A percentile compares a stretch with the other conserved stretches of the same genome.
Conservation (phyloP, 208 protist species). For the Porcisia deanei region DNA sequence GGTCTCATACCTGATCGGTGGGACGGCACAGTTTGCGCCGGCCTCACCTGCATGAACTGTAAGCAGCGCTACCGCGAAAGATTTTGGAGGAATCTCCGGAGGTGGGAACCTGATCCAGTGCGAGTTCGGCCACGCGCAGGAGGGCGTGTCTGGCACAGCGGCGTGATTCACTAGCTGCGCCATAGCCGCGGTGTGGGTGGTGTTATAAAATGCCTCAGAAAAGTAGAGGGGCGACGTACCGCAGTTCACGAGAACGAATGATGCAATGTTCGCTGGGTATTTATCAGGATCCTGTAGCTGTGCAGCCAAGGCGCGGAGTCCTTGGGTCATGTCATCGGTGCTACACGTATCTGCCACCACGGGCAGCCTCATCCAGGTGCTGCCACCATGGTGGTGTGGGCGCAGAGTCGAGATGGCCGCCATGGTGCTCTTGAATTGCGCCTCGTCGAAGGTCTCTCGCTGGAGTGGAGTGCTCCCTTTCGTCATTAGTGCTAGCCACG, state of each 20-base stretch:
- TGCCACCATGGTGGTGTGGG: background rate
- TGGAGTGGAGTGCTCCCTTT: conserved; percentile 38
- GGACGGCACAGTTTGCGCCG: background rate
- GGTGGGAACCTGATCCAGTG: conserved; percentile 52
- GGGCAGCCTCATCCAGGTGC: conserved; percentile 10
- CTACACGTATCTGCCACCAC: conserved; percentile 28
- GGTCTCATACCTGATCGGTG: conserved; percentile 40
- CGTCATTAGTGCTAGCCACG: conserved; percentile 39
- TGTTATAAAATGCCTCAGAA: conserved; percentile 22
- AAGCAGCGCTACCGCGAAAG: conserved; percentile 38
- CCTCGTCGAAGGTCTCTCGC: conserved; percentile 47
- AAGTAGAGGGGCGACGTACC: conserved; percentile 47
- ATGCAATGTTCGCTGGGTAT: conserved; percentile 7
- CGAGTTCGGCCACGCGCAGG: background rate
- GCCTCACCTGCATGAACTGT: background rate
- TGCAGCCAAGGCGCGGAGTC: conserved; percentile 19
- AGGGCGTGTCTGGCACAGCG: background rate
- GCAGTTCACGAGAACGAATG: conserved; percentile 48
- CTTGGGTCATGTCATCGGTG: conserved; percentile 34
- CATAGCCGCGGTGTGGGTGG: background rate
- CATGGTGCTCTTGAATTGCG: conserved; percentile 38
- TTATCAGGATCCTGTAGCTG: conserved; percentile 12
- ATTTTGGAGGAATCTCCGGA: conserved; percentile 40
- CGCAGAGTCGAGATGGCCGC: background rate
- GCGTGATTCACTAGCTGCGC: background rate